A percentile compares a stretch with the other conserved stretches of the same genome.
phyloP scores from a whole-genome alignment of 768 basidiomycete genomes.

The Auricularia sp. region DNA sequence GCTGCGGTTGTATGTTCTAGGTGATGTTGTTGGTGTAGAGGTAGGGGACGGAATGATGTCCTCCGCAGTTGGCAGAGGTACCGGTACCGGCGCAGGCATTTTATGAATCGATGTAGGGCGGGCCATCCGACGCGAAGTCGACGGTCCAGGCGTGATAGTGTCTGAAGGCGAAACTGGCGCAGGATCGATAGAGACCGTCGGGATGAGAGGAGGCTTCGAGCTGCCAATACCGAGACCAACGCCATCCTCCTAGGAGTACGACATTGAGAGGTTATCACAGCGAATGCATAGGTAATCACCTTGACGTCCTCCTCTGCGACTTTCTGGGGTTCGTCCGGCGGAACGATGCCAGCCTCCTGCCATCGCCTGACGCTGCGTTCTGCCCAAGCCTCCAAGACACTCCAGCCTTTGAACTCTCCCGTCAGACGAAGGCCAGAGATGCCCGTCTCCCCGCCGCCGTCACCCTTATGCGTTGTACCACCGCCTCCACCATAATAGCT shows the following conservation, averaged over 20 bases:
- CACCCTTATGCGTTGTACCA: slow-evolving; percentile 47
- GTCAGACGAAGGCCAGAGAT: slow-evolving; percentile 61
- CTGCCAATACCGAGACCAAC: slow-evolving; percentile 7
- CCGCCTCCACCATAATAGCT: slow-evolving; percentile 78
- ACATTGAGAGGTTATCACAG: no score
- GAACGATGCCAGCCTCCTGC: slow-evolving; percentile 68
- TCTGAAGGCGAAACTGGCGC: slow-evolving; percentile 7
- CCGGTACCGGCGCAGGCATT: slow-evolving; percentile 60
- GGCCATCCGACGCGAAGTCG: slow-evolving; percentile 1
- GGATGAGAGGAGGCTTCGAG: slow-evolving; percentile 13
- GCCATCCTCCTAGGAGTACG: slow-evolving; percentile 1
- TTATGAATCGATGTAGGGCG: slow-evolving; percentile 59
- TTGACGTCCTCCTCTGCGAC: neutral
- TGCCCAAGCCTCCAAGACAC: slow-evolving; percentile 86
- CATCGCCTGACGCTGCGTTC: slow-evolving; percentile 81
- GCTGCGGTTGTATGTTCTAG: neutral
- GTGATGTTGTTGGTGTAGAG: neutral
- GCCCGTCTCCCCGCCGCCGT: slow-evolving; percentile 68
- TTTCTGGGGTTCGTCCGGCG: slow-evolving; percentile 34
- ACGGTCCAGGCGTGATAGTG: neutral
- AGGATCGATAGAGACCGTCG: slow-evolving; percentile 16
- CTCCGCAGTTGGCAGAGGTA: slow-evolving; percentile 54
- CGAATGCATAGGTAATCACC: neutral
- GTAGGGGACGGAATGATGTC: slow-evolving; percentile 44
- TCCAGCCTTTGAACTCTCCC: slow-evolving; percentile 89